Evolutionary conservation across 805 yeast species (phyloP).

Genomic region (Metschnikowia chrysomelidarum): DNA sequence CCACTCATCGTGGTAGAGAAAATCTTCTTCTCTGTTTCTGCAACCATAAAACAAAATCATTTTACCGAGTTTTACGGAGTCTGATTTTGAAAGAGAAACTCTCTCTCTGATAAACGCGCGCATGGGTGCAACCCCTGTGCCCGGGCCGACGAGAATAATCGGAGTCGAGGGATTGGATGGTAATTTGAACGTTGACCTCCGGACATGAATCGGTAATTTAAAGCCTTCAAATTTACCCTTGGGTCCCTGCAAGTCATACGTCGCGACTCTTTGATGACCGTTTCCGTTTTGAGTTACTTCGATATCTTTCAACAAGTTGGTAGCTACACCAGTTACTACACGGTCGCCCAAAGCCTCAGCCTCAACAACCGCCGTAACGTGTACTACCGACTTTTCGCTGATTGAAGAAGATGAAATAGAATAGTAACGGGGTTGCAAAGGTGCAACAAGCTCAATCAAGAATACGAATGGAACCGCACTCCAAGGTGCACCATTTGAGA

Average conservation of each 20-base stretch:
- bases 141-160: constrained; percentile 92
- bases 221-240: constrained; percentile 50
- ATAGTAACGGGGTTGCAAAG: constrained; percentile 90
- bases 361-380: constrained; percentile 92
- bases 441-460: constrained; percentile 75
- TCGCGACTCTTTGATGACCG: constrained; percentile 42
- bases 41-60: constrained; percentile 84
- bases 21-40: constrained; percentile 76
- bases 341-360: constrained; percentile 37
- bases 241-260: constrained; percentile 84
- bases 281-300: constrained; percentile 53
- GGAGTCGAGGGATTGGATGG: constrained; percentile 85
- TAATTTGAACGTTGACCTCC: constrained; percentile 91
- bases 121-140: constrained; percentile 98
- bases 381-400: constrained; percentile 70
- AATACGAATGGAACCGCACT: constrained; percentile 75
- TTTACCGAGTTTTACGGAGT: constrained; percentile 53
- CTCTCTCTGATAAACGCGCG: constrained; percentile 93
- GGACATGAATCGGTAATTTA: constrained; percentile 85
- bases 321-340: constrained; percentile 79
- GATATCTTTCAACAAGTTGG: constrained; percentile 78
- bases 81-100: constrained; percentile 45
- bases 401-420: constrained; percentile 90
- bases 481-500: constrained; percentile 75
- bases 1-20: constrained; percentile 90